Base-by-base conservation (phyloP, 805 yeast species). In the Schizosaccharomyces osmophilus region DNA sequence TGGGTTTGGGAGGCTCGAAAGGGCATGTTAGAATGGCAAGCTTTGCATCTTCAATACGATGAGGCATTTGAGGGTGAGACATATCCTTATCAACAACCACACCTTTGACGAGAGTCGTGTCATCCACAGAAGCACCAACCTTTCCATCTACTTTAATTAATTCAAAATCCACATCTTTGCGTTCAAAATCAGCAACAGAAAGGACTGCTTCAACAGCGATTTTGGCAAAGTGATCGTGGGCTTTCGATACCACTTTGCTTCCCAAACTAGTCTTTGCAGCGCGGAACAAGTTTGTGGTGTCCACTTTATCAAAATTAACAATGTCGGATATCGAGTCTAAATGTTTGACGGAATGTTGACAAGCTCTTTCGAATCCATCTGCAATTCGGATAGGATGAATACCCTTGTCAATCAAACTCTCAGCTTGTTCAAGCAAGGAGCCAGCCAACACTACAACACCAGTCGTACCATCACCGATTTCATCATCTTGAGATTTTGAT, bases 1-100 rank as follows among this genome's bases (percentile, higher is more conserved):
- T 93, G 67, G 99, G 99, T 75, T 93, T 93, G 68, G 99, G 99
- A 51, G 99, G 99, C 77, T 93, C 99, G 70, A 93, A 93, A 67
- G 99, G 97, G 76, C 97, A 90, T 1, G 99, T 93, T 70, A 93
- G 78, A 66, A 93, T 90, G 59, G 97, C 97, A 64, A 93, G 78
- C 71, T 86, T 87, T 65, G 87, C 95, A 72, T 88, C 84, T 63
- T 76, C 70, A 58, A 90, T 78, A 61, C 72, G 71, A 69, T 87
- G 87, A 61, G 95, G 93, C 98, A 93, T 93, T 74, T 93, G 99
- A 3, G 97, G 96, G 73, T 93, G 98, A 1, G 96, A 87, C 73
- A 89, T 90, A 69, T 93, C 97, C 74, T 93, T 93, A 73, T 93
- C 98, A 63, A 93, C 77, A 55, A 93, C 79, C 55, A 93, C 97